Conservation (phyloP, 345 rosid genomes). For the Excoecaria agallocha region DNA sequence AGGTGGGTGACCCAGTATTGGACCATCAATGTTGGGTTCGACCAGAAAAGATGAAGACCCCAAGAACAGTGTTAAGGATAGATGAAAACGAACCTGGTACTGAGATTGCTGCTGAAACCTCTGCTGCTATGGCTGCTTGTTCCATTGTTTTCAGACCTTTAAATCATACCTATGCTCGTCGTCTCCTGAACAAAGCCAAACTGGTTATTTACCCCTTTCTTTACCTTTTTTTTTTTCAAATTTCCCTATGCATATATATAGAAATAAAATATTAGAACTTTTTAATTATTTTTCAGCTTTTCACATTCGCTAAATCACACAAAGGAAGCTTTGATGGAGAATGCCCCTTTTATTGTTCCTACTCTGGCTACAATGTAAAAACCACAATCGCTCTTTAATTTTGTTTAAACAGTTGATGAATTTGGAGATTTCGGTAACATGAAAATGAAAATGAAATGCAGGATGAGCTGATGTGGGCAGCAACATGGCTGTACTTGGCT, state of each 20-base stretch:
- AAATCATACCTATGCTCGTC: slow-evolving; percentile 52
- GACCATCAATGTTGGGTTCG: slow-evolving; percentile 86
- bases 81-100: slow-evolving; percentile 55
- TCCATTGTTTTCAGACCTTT: slow-evolving; percentile 56
- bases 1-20: slow-evolving; percentile 74
- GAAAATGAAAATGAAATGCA: slow-evolving; percentile 21
- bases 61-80: slow-evolving; percentile 66
- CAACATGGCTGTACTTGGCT: slow-evolving; percentile 80
- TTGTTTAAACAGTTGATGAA: too few relatives aligned
- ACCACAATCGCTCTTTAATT: too few relatives aligned
- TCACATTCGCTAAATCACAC: slow-evolving; percentile 55
- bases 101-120: slow-evolving; percentile 80
- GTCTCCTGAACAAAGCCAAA: slow-evolving; percentile 85
- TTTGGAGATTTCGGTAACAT: too few relatives aligned
- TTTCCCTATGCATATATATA: too few relatives aligned
- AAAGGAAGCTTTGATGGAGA: slow-evolving; percentile 88
- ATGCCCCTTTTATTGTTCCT: slow-evolving; percentile 96
- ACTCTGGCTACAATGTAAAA: slow-evolving; percentile 78
- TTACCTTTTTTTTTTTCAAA: too few relatives aligned
- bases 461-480: slow-evolving; percentile 97
- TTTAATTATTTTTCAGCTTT: slow-evolving; percentile 46
- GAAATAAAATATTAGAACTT: not conserved
- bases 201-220: slow-evolving; percentile 22
- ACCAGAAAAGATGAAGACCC: slow-evolving; percentile 75
- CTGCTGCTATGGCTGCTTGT: slow-evolving; percentile 82